Evolutionary conservation across 345 rosid species (phyloP).

Genomic region (Eucalyptus decipiens): DNA sequence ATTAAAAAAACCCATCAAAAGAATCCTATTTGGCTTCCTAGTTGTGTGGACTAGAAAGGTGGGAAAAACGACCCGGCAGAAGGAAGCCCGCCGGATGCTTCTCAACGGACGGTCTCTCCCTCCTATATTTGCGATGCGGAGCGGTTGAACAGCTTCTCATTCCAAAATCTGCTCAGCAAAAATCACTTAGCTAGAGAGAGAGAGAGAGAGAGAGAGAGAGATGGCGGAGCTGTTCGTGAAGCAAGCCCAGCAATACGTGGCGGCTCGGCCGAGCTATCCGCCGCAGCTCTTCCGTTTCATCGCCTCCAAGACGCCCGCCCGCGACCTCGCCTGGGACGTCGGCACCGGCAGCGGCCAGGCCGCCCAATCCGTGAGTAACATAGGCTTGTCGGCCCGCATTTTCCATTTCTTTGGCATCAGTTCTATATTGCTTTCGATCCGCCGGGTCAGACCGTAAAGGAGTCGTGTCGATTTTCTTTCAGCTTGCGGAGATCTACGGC

Average conservation of each 20-base stretch:
- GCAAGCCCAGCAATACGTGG: constrained; percentile 65
- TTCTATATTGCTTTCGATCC: neutral
- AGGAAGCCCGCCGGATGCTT: neutral
- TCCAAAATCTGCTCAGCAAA: neutral
- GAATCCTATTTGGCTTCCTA: neutral
- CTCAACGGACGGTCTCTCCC: neutral
- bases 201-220: neutral
- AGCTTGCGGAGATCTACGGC: constrained; percentile 62
- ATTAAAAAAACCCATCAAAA: neutral
- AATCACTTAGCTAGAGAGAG: neutral
- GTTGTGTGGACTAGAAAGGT: neutral
- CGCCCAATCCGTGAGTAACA: constrained; percentile 36
- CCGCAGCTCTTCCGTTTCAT: constrained; percentile 51
- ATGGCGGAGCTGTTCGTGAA: constrained; percentile 74
- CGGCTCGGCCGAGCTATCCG: constrained; percentile 58
- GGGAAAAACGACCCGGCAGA: neutral
- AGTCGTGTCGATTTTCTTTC: neutral
- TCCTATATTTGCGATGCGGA: neutral
- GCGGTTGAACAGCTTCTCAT: neutral
- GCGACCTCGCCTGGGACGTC: constrained; percentile 79
- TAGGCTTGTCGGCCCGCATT: neutral
- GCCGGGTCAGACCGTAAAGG: too few species aligned
- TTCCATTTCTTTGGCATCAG: neutral
- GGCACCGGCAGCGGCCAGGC: constrained; percentile 94
- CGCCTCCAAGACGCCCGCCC: constrained; percentile 54